These are phyloP conservation scores for Phytophthora brassicae DNA, from an alignment of 352 stramenopile species.

Conservation along the genomic window DNA sequence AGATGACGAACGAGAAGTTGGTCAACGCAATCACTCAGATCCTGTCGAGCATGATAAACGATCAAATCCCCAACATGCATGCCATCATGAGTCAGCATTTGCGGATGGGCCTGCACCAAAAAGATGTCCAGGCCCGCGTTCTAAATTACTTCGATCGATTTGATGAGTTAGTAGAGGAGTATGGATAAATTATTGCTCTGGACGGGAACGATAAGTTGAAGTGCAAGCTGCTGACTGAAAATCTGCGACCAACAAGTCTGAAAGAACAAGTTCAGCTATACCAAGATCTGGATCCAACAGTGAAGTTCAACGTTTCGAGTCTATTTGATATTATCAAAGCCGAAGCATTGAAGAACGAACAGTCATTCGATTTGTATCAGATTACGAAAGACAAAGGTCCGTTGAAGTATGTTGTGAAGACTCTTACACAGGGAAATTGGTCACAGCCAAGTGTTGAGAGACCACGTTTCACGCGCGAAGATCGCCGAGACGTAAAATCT, in stretches of 20 bases:
- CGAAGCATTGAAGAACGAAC: slow-evolving; percentile 1
- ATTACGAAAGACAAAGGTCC: not conserved
- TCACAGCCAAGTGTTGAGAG: too few relatives aligned
- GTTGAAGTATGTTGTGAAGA: not conserved
- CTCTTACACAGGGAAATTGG: not conserved
- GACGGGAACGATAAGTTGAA: slow-evolving; percentile 2
- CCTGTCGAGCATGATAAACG: slow-evolving; percentile 6
- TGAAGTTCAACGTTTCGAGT: not conserved
- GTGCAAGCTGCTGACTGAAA: slow-evolving; percentile 5
- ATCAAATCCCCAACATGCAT: slow-evolving; percentile 3
- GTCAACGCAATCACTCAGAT: slow-evolving; percentile 6
- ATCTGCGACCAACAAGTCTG: not conserved
- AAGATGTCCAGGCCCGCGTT: not conserved
- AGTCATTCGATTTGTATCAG: slow-evolving; percentile 5
- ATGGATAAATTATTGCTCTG: not conserved
- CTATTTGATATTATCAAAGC: slow-evolving; percentile 5
- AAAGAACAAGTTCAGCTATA: slow-evolving; percentile 1
- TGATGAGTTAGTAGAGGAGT: slow-evolving; percentile 5
- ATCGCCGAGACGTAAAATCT: not conserved
- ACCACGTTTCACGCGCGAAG: not conserved
- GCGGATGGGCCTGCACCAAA: slow-evolving; percentile 5
- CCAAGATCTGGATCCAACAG: slow-evolving; percentile 1
- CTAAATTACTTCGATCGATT: slow-evolving; percentile 7
- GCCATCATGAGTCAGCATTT: slow-evolving; percentile 1
- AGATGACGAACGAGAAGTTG: slow-evolving; percentile 2